A percentile compares a stretch with the other conserved stretches of the same genome.
phyloP scores from a whole-genome alignment of 106 monocot species.

The Iris macrosiphon region DNA sequence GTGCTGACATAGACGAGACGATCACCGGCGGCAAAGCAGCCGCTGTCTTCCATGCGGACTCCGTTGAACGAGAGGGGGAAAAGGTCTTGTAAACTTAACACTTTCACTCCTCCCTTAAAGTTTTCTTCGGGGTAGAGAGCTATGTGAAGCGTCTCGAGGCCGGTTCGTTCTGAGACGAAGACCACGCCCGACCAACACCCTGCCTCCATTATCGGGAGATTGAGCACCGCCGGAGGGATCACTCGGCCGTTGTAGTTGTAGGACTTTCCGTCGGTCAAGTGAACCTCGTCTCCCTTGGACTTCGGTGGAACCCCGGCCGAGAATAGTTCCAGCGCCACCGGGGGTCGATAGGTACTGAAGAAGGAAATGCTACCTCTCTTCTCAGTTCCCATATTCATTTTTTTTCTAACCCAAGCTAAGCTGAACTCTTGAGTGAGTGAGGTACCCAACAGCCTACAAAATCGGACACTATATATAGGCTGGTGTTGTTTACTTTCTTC shows the following conservation, averaged over 20 bases:
- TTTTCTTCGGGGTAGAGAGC: not conserved
- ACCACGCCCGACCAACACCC: not conserved
- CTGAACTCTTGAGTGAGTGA: no score
- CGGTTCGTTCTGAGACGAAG: not conserved
- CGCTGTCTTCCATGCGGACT: conserved; percentile 3
- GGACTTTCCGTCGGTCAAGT: not conserved
- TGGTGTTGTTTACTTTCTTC: no score
- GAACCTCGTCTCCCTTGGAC: not conserved
- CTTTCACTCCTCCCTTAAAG: no score
- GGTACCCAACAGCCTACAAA: no score
- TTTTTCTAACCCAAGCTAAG: no score
- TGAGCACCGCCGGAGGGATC: not conserved
- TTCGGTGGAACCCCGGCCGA: not conserved
- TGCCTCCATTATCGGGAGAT: not conserved
- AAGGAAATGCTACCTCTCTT: conserved; percentile 5
- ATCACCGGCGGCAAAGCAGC: conserved; percentile 1
- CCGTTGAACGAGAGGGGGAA: not conserved
- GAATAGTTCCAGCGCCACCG: no score
- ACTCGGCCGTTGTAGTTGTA: conserved; percentile 3
- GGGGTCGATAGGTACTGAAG: not conserved
- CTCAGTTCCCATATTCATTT: no score
- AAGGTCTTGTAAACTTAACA: not conserved
- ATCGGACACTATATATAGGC: no score
- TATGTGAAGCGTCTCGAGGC: not conserved
- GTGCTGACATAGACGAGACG: not conserved